Evolutionary conservation across 352 stramenopile genomes (phyloP).

Genomic region (Pythium aristosporum): DNA sequence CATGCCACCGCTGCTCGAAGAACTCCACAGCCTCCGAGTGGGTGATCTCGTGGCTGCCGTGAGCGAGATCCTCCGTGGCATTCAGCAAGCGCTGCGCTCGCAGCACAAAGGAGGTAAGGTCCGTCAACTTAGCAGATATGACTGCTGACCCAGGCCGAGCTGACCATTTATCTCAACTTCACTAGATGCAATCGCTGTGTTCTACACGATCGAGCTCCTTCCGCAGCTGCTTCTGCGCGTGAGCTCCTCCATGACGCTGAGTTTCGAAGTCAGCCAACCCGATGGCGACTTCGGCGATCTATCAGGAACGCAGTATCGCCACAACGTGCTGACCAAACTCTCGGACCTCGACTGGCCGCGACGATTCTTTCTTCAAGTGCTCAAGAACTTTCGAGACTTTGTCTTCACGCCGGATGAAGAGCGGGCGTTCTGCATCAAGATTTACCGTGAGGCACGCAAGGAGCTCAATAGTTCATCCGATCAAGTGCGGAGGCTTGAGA

Average conservation of each 20-base stretch:
- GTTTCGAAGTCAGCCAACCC: conserved; percentile 22
- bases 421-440: conserved; percentile 38
- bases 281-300: conserved; percentile 19
- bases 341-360: conserved; percentile 37
- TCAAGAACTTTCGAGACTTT: conserved; percentile 52
- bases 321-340: conserved; percentile 35
- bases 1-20: conserved; percentile 30
- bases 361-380: conserved; percentile 48
- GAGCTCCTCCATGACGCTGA: conserved; percentile 26
- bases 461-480: conserved; percentile 28
- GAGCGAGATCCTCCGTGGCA: conserved; percentile 37
- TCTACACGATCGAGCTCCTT: conserved; percentile 46
- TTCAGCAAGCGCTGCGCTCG: conserved; percentile 28
- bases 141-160: background rate
- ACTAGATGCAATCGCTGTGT: conserved; percentile 32
- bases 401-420: conserved; percentile 33
- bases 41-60: conserved; percentile 29
- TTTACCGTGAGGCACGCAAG: conserved; percentile 36
- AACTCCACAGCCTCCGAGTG: conserved; percentile 38
- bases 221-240: conserved; percentile 45
- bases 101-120: conserved; percentile 29
- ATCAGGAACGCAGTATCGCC: conserved; percentile 33
- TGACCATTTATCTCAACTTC: background rate
- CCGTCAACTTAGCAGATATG: background rate
- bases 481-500: conserved; percentile 26